Evolutionary conservation across 139 green algal species (phyloP).

Genomic region (Picocystis salinarum): DNA sequence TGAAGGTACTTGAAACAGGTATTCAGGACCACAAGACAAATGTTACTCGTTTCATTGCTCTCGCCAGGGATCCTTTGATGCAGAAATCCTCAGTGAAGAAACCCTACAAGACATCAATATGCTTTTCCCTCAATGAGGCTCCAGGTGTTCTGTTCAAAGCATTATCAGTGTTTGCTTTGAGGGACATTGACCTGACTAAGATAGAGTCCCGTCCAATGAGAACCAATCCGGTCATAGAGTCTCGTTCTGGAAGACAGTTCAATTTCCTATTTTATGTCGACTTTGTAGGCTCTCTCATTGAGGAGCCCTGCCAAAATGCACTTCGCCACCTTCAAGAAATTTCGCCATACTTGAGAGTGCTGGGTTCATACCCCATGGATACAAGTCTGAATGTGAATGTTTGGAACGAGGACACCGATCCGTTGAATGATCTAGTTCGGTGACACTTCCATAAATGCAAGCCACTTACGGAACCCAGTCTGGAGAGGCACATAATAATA

Average conservation of each 20-base stretch:
- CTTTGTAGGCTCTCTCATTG: constrained; percentile 62
- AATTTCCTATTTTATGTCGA: constrained; percentile 98
- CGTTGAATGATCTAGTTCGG: too few relatives aligned
- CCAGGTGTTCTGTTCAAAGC: constrained; percentile 91
- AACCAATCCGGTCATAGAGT: constrained; percentile 33
- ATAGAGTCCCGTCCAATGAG: constrained; percentile 82
- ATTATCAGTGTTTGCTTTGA: constrained; percentile 81
- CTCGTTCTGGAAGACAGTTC: constrained; percentile 30
- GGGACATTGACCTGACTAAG: constrained; percentile 92
- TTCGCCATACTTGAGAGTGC: constrained; percentile 72
- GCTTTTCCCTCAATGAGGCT: constrained; percentile 20
- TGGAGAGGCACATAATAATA: too few relatives aligned
- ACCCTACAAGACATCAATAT: constrained; percentile 12
- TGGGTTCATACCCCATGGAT: constrained; percentile 75
- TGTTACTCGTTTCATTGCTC: constrained; percentile 77
- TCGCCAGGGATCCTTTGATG: constrained; percentile 66
- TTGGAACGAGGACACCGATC: too few relatives aligned
- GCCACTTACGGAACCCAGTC: too few relatives aligned
- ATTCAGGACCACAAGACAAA: constrained; percentile 67
- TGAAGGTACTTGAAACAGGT: constrained; percentile 45
- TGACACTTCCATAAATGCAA: too few relatives aligned
- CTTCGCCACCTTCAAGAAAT: constrained; percentile 78
- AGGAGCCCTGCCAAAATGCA: constrained; percentile 68
- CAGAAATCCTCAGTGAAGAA: constrained; percentile 3
- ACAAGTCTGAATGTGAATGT: too few relatives aligned